Evolutionary conservation across 306 rosid species (phyloP), one percentile per base, ranked within the genome.

Genomic region (Calophaca sinica): DNA sequence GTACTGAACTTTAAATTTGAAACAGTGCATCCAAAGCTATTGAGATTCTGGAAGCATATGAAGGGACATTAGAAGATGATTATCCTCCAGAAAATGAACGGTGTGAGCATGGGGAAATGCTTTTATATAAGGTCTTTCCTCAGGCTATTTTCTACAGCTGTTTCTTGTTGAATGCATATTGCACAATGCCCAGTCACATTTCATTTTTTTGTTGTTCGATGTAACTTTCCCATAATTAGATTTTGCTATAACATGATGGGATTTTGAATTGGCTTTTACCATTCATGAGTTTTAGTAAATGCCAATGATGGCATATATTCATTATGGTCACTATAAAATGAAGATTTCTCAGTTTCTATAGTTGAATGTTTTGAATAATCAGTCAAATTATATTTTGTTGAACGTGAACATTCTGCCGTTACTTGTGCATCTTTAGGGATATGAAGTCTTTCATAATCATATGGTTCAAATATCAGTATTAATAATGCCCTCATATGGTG

Each of bases 21-120:
- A 45, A 71, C 84, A 91, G 98, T 79, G 89, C 90, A 60, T 80
- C 88, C 9, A 91, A 94, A 81, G 97, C 97, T 50, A 89, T 94
- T 80, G 98, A 94, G 77, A 94, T 94, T 85, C 87, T 94, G 70
- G 98, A 94, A 88, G 98, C 98, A 65, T 94, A 91, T 76, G 98
- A 94, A 84, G 98, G 98, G 60, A 94, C 97, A 9, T 83, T 94
- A 44, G 97, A 94, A 86, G 98, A 94, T 70, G 98, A 91, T 82
- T 85, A 87, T 84, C 98, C 97, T 83, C 98, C 96, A 3, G 93
- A 94, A 35, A 88, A 89, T 82, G 97, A 94, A 78, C 90, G 93
- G 35, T 88, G 89, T 77, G 98, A 91, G 85, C 98, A 94, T 79
- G 97, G 96, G 58, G 98, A 91, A 85, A 89, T 94, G 98, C 90